Evolutionary conservation across 352 stramenopile species (phyloP).

Genomic region (Saprolegnia parasitica): DNA sequence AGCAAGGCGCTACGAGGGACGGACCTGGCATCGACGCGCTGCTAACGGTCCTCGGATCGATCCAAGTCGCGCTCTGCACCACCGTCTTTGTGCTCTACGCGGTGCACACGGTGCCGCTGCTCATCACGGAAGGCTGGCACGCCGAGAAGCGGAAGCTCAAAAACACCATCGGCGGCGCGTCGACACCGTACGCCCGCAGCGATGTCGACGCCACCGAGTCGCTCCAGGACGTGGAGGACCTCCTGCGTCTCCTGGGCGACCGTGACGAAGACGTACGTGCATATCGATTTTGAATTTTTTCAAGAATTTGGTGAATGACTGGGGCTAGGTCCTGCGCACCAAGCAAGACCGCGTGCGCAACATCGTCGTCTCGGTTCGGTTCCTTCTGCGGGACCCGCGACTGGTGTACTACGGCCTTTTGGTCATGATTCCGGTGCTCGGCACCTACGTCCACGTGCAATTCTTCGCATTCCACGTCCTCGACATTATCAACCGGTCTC

Average conservation of each 20-base stretch:
- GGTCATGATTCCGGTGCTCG: background rate
- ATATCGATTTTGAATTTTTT: too few relatives aligned
- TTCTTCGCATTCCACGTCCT: constrained; percentile 78
- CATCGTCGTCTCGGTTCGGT: background rate
- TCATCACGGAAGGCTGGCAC: constrained; percentile 17
- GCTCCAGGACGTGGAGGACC: constrained; percentile 60
- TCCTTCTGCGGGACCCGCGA: background rate
- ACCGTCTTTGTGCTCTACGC: constrained; percentile 9
- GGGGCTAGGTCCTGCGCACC: background rate
- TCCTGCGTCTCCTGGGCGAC: constrained; percentile 44
- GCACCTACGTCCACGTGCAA: constrained; percentile 46
- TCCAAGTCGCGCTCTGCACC: background rate
- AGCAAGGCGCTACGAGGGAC: background rate
- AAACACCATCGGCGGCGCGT: background rate
- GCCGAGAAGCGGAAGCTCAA: constrained; percentile 11
- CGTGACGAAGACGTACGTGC: background rate
- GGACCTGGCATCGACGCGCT: background rate
- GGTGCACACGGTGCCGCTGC: constrained; percentile 2
- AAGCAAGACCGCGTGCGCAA: background rate
- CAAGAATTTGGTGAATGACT: background rate
- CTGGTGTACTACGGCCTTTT: constrained; percentile 1
- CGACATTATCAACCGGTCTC: constrained; percentile 71
- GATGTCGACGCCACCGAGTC: constrained; percentile 45
- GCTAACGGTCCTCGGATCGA: background rate
- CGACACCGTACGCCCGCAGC: background rate